Evolutionary conservation across 2,329 filamentous ascomycete genomes (phyloP).

Genomic region (Colletotrichum godetiae): DNA sequence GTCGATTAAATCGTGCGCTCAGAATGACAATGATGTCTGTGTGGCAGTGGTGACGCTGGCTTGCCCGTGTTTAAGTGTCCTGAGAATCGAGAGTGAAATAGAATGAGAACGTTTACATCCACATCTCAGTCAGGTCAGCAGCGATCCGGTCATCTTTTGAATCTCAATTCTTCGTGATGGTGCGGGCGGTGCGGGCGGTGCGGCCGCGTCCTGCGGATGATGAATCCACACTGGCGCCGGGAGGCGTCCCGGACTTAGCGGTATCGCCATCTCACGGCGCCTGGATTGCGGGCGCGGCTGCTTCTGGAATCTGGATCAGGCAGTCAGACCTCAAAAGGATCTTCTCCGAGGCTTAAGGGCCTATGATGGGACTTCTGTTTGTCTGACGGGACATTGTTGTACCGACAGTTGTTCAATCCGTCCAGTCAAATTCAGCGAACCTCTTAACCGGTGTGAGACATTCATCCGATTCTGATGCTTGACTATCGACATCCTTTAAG

Average conservation of each 20-base stretch:
- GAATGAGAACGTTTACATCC: not conserved
- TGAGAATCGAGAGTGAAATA: not conserved
- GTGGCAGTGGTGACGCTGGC: not conserved
- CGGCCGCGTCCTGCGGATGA: not conserved
- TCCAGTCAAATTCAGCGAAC: not conserved
- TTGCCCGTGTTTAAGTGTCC: not conserved
- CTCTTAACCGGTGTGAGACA: not conserved
- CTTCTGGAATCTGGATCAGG: no score
- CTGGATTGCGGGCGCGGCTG: not conserved
- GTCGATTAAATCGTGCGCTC: not conserved
- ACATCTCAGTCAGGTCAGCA: not conserved
- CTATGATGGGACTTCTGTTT: not conserved
- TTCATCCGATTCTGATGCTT: not conserved
- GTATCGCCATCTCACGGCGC: constrained; percentile 10
- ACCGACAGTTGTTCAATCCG: not conserved
- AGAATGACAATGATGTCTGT: not conserved
- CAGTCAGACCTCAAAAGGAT: not conserved
- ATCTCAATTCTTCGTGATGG: not conserved
- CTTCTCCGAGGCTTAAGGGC: not conserved
- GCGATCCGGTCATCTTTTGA: not conserved
- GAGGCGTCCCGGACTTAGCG: constrained; percentile 21
- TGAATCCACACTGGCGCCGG: not conserved
- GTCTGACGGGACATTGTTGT: not conserved
- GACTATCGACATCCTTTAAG: not conserved
- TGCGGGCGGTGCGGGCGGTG: not conserved